These are phyloP conservation scores for Coniella vitis DNA, from an alignment of 2,329 filamentous ascomycete genomes.

Conservation along the genomic window DNA sequence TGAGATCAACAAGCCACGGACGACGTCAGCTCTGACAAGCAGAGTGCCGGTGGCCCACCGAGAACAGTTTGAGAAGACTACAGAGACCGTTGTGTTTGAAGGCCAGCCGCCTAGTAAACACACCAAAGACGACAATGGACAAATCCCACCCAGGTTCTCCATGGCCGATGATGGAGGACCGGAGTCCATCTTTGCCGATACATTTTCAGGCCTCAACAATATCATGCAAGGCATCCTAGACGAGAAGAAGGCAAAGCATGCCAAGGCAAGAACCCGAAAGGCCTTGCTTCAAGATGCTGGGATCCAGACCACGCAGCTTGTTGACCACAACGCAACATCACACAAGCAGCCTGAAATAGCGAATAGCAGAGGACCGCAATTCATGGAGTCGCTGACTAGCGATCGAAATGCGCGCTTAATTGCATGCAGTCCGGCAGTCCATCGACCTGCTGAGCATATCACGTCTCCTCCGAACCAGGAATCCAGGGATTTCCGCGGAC, in stretches of 20 bases:
- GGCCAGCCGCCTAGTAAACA: neutral
- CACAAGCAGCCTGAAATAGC: too few relatives aligned
- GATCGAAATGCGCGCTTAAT: too few relatives aligned
- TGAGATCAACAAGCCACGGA: neutral
- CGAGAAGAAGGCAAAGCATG: conserved; percentile 3
- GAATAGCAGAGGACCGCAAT: too few relatives aligned
- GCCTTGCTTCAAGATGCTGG: too few relatives aligned
- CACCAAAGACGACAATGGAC: neutral
- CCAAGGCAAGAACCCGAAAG: neutral
- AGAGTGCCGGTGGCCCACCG: neutral
- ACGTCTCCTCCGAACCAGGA: too few relatives aligned
- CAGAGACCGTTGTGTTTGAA: conserved; percentile 1
- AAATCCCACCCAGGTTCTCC: neutral
- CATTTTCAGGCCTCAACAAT: conserved; percentile 3
- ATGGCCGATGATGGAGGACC: neutral
- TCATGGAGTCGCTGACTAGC: too few relatives aligned
- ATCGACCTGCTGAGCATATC: too few relatives aligned
- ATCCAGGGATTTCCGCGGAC: too few relatives aligned
- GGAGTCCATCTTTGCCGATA: conserved; percentile 3
- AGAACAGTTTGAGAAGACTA: neutral
- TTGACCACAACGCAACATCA: too few relatives aligned
- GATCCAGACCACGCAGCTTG: too few relatives aligned
- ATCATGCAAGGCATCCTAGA: conserved; percentile 5
- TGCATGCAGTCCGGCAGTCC: too few relatives aligned
- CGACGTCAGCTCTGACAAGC: neutral